Evolutionary conservation across 371 early-diverging fungal species (phyloP), one percentile per base, ranked within the genome.

Genomic region (Lichtheimia ornata): DNA sequence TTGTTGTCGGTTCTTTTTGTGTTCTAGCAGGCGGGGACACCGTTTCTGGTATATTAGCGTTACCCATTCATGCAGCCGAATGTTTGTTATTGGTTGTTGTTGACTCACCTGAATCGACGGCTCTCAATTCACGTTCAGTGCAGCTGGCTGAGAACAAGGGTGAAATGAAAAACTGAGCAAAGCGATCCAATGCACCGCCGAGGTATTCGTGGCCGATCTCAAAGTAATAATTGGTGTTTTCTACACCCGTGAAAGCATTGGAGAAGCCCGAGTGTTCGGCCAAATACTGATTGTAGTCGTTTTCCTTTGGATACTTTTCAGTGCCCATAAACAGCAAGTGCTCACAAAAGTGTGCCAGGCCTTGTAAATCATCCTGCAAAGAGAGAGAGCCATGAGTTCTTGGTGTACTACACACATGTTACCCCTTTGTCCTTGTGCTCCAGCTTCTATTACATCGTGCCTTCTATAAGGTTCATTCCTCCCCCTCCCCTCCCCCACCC

Each of bases 261-360:
- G 94, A 93, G 50, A 83, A 79, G 18, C 99, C 99, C 45, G 94
- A 93, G 66, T 99, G 92, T 50, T 86, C 85, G 11, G 91, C 80
- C 44, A 99, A 76, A 66, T 90, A 98, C 73, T 89, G 79, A 49
- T 76, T 87, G 79, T 98, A 98, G 27, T 94, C 96, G 69, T 96
- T 97, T 69, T 97, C 98, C 52, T 82, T 76, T n/a, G 97, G 98
- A 72, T 96, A 97, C 76, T 94, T 91, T 63, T 86, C 76, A 5
- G 84, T 86, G 44, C 87, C 87, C 95, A 97, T 91, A 73, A 97
- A 97, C 44, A 97, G 80, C 70, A 99, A 72, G 74, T 99, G 99
- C 73, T 99, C 99, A 71, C 94, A 92, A 71, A 99, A 99, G 77
- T 99, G 99, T 13, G 99, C 98, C 61, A 99, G 76, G 0, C 99